A percentile compares a stretch with the other conserved stretches of the same genome.
Evolutionary conservation across 768 basidiomycete species (phyloP).

Genomic region (Leccinellum luteum): DNA sequence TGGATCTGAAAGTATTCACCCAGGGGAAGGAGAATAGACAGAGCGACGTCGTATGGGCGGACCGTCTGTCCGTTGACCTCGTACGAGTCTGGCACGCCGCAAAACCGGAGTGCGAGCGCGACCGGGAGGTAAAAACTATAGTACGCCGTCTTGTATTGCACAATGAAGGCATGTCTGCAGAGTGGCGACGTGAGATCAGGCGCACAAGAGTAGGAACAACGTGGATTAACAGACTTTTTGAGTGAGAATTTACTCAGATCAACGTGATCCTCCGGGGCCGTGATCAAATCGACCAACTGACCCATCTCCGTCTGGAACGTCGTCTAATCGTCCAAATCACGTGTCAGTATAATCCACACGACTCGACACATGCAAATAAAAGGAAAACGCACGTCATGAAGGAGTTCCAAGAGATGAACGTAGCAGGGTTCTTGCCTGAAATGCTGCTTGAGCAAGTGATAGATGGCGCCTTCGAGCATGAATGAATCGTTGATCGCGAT

Average conservation of each 20-base stretch:
- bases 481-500: slow-evolving; percentile 96
- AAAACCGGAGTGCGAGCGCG: slow-evolving; percentile 87
- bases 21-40: slow-evolving; percentile 82
- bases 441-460: slow-evolving; percentile 82
- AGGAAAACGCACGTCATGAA: slow-evolving; percentile 68
- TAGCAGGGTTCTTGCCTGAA: slow-evolving; percentile 83
- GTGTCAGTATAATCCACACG: neutral
- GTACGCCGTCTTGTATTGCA: slow-evolving; percentile 95
- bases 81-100: slow-evolving; percentile 55
- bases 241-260: slow-evolving; percentile 88
- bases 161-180: slow-evolving; percentile 82
- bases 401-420: slow-evolving; percentile 84
- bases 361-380: neutral
- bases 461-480: slow-evolving; percentile 95
- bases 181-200: neutral
- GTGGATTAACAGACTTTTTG: slow-evolving; percentile 45
- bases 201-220: neutral
- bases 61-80: slow-evolving; percentile 37
- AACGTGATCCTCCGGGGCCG: slow-evolving; percentile 86
- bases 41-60: slow-evolving; percentile 69
- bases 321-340: slow-evolving; percentile 29
- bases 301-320: slow-evolving; percentile 95
- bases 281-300: slow-evolving; percentile 93
- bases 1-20: slow-evolving; percentile 99
- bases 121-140: slow-evolving; percentile 99